These are phyloP conservation scores for Cyberlindnera mycetangii DNA, from an alignment of 805 yeast species.

Conservation along the genomic window DNA sequence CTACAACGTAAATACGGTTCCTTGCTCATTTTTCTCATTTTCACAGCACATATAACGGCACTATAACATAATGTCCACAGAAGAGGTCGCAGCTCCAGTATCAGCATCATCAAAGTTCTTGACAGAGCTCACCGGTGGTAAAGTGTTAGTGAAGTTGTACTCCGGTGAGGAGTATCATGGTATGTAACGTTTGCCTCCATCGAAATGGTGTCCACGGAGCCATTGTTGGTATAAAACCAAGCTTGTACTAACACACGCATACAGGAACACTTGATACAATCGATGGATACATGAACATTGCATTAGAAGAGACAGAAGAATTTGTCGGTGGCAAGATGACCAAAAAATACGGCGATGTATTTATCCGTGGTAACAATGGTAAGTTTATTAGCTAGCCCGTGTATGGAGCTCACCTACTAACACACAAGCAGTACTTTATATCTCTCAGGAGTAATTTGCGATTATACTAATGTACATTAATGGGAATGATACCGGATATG, in stretches of 20 bases:
- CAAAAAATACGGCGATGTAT: conserved; percentile 69
- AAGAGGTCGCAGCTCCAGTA: conserved; percentile 6
- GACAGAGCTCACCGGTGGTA: conserved; percentile 71
- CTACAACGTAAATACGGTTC: too few relatives aligned
- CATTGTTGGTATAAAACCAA: neutral
- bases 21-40: too few relatives aligned
- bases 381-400: too few relatives aligned
- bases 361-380: conserved; percentile 85
- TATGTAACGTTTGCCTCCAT: conserved; percentile 15
- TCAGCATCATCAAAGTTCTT: conserved; percentile 76
- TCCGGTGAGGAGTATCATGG: conserved; percentile 87
- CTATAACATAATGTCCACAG: neutral
- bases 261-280: conserved; percentile 69
- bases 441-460: conserved; percentile 21
- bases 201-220: neutral
- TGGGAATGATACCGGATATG: too few relatives aligned
- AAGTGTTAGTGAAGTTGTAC: conserved; percentile 78
- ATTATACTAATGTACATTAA: neutral
- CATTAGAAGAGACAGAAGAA: conserved; percentile 76
- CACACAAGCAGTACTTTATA: conserved; percentile 23
- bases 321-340: conserved; percentile 46
- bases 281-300: conserved; percentile 96
- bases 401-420: too few relatives aligned
- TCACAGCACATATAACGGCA: neutral
- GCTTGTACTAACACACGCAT: conserved; percentile 5